Evolutionary conservation across 768 basidiomycete genomes (phyloP).

Genomic region (Tricholoma flavovirens): DNA sequence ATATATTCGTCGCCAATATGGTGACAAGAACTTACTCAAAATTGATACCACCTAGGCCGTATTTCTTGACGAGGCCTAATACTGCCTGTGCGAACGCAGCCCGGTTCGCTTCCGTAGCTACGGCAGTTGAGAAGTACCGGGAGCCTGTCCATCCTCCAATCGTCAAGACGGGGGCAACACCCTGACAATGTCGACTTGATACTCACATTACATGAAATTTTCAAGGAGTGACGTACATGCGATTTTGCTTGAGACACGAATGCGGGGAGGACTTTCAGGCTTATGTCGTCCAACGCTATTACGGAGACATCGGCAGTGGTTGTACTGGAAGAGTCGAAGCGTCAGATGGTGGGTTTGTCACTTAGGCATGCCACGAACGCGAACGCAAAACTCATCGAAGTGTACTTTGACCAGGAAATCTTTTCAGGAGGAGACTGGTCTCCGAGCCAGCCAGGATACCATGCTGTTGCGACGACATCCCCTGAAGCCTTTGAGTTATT

Average conservation of each 20-base stretch:
- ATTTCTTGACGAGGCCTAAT: constrained; percentile 39
- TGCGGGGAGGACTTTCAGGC: constrained; percentile 40
- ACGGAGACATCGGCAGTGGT: constrained; percentile 29
- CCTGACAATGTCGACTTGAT: constrained; percentile 24
- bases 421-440: constrained; percentile 32
- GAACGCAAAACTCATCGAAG: constrained; percentile 40
- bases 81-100: constrained; percentile 63
- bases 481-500: constrained; percentile 7
- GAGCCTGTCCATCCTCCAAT: constrained; percentile 73
- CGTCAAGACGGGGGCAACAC: constrained; percentile 50
- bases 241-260: constrained; percentile 48
- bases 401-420: constrained; percentile 54
- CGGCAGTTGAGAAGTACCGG: constrained; percentile 53
- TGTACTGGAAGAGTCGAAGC: constrained; percentile 19
- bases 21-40: constrained; percentile 34
- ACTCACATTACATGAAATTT: neutral
- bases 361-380: constrained; percentile 28
- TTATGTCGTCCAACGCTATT: constrained; percentile 34
- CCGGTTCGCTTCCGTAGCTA: constrained; percentile 51
- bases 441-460: constrained; percentile 52
- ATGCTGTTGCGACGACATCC: constrained; percentile 43
- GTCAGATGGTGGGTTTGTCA: neutral
- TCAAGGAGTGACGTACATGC: constrained; percentile 26
- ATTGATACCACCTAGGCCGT: constrained; percentile 55
- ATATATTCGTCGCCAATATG: too few species aligned